A percentile compares a stretch with the other conserved stretches of the same genome.
Conservation (phyloP, 1,284 basidiomycete genomes). For the Ustilago cynodontis region DNA sequence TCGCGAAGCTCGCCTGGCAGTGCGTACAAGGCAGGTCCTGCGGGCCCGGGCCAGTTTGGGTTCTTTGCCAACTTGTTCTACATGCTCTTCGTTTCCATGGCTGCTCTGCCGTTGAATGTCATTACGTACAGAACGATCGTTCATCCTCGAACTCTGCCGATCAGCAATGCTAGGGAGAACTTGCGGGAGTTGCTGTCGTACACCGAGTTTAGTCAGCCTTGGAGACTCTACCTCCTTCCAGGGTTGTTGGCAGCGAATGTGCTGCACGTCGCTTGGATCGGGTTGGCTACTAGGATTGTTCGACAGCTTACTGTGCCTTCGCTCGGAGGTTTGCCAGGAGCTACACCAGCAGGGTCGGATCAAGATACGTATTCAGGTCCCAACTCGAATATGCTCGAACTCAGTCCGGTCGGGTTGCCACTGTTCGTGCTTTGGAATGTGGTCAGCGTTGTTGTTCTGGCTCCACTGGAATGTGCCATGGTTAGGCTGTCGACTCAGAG, state of each 20-base stretch:
- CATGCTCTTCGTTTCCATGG: slow-evolving; percentile 54
- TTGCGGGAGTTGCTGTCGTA: slow-evolving; percentile 61
- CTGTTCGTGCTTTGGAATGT: slow-evolving; percentile 62
- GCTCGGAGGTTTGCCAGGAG: slow-evolving; percentile 48
- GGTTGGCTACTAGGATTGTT: slow-evolving; percentile 54
- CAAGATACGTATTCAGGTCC: slow-evolving; percentile 59
- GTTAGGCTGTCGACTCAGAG: slow-evolving; percentile 64
- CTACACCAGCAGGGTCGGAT: slow-evolving; percentile 43
- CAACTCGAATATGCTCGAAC: slow-evolving; percentile 49
- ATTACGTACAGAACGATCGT: slow-evolving; percentile 64
- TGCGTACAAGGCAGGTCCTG: slow-evolving; percentile 59
- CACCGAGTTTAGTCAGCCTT: slow-evolving; percentile 61
- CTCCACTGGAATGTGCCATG: slow-evolving; percentile 66
- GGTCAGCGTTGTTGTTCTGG: slow-evolving; percentile 52
- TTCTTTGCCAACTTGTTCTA: slow-evolving; percentile 62
- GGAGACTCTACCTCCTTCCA: slow-evolving; percentile 63
- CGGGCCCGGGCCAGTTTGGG: slow-evolving; percentile 58
- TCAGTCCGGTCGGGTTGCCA: slow-evolving; percentile 54
- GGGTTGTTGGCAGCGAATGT: slow-evolving; percentile 59
- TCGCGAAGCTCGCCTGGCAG: slow-evolving; percentile 45
- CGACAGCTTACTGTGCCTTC: slow-evolving; percentile 60
- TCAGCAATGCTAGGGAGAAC: slow-evolving; percentile 42
- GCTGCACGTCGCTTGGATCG: slow-evolving; percentile 60
- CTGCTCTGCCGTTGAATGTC: slow-evolving; percentile 62
- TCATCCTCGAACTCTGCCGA: slow-evolving; percentile 58